phyloP scores from a whole-genome alignment of 2,329 filamentous ascomycete genomes.

The Colletotrichum cereale region DNA sequence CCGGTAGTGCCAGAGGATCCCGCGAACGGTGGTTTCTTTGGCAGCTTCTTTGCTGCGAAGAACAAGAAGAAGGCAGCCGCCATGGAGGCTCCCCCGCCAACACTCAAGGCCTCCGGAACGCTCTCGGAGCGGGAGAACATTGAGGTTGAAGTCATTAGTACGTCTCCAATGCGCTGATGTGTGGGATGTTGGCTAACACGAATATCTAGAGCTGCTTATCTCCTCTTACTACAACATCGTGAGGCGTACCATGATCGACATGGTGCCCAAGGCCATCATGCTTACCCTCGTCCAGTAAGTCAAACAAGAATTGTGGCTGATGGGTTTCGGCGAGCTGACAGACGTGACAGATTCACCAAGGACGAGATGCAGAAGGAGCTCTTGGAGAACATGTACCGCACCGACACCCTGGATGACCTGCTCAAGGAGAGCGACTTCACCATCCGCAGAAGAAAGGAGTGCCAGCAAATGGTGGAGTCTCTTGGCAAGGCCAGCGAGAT shows the following conservation, averaged over 20 bases:
- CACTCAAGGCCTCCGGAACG: slow-evolving; percentile 92
- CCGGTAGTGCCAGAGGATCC: slow-evolving; percentile 73
- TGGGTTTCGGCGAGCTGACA: slow-evolving; percentile 8
- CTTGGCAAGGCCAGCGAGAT: slow-evolving; percentile 92
- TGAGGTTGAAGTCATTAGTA: slow-evolving; percentile 98
- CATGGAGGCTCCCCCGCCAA: slow-evolving; percentile 95
- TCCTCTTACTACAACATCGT: slow-evolving; percentile 99
- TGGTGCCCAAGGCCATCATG: slow-evolving; percentile 99
- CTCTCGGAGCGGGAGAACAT: slow-evolving; percentile 94
- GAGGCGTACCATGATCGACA: slow-evolving; percentile 98
- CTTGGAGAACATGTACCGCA: slow-evolving; percentile 97
- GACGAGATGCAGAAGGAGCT: slow-evolving; percentile 99
- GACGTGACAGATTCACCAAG: slow-evolving; percentile 71
- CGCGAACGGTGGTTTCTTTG: slow-evolving; percentile 87
- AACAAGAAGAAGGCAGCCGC: slow-evolving; percentile 99
- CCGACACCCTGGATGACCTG: slow-evolving; percentile 89
- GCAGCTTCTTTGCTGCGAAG: slow-evolving; percentile 98
- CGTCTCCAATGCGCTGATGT: slow-evolving; percentile 52
- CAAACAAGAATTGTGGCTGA: not conserved
- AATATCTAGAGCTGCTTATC: slow-evolving; percentile 83
- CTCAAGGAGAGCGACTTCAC: slow-evolving; percentile 99
- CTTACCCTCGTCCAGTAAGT: slow-evolving; percentile 93
- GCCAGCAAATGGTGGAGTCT: slow-evolving; percentile 98
- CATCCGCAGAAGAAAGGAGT: slow-evolving; percentile 93
- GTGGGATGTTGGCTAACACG: slow-evolving; percentile 32